A percentile compares a stretch with the other conserved stretches of the same genome.
Evolutionary conservation across 108 stramenopile species (phyloP).

Genomic region (Conticribra weissflogii): DNA sequence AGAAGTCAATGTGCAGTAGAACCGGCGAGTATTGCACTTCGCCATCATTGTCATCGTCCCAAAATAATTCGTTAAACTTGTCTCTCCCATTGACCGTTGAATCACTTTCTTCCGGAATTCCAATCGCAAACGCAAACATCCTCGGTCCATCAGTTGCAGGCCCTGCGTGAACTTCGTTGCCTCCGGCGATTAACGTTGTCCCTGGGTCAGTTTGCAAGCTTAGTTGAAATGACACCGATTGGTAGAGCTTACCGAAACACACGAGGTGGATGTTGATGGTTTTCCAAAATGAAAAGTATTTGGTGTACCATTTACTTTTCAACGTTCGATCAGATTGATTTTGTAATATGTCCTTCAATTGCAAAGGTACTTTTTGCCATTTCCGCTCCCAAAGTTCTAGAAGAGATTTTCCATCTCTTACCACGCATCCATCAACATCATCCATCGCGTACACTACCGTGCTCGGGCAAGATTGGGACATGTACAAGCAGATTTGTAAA

Average conservation of each 20-base stretch:
- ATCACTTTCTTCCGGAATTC: conserved; percentile 48
- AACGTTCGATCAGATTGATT: conserved; percentile 18
- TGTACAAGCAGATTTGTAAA: conserved; percentile 65
- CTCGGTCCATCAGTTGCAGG: conserved; percentile 55
- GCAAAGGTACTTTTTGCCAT: conserved; percentile 16
- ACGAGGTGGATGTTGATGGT: conserved; percentile 45
- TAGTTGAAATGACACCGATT: conserved; percentile 38
- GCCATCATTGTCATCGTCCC: conserved; percentile 59
- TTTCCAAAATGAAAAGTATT: conserved; percentile 49
- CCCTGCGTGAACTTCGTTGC: conserved; percentile 79
- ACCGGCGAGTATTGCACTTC: conserved; percentile 74
- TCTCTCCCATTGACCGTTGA: neutral
- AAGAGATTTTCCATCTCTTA: conserved; percentile 29
- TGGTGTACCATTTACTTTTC: conserved; percentile 32
- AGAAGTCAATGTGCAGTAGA: conserved; percentile 67
- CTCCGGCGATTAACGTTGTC: conserved; percentile 62
- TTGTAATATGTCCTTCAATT: conserved; percentile 26
- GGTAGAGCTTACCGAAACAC: conserved; percentile 72
- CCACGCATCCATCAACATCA: conserved; percentile 33
- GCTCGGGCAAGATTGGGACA: conserved; percentile 61
- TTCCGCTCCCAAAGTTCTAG: conserved; percentile 27
- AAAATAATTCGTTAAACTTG: neutral
- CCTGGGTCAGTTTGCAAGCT: conserved; percentile 50
- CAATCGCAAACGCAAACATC: conserved; percentile 79
- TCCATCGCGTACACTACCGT: conserved; percentile 62